phyloP scores from a whole-genome alignment of 257 asterid genomes.

The Cordia subcordata region DNA sequence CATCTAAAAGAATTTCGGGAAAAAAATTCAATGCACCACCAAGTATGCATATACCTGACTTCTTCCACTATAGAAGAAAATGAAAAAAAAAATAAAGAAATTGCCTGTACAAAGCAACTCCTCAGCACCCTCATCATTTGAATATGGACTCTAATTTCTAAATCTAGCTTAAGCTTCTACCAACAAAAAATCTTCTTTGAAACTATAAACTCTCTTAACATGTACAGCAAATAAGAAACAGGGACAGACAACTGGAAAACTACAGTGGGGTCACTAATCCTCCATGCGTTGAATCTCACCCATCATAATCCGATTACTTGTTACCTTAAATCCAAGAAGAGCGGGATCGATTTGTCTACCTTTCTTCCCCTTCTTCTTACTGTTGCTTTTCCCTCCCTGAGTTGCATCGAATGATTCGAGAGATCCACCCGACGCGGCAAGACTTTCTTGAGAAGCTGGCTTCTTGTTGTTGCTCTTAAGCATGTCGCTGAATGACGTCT shows the following conservation, averaged over 20 bases:
- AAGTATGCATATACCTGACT: slow-evolving; percentile 20
- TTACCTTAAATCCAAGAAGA: slow-evolving; percentile 96
- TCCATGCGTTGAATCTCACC: slow-evolving; percentile 93
- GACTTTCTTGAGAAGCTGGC: slow-evolving; percentile 50
- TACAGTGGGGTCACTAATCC: slow-evolving; percentile 38
- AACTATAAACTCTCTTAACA: background rate
- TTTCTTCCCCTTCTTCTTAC: slow-evolving; percentile 93
- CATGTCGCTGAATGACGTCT: slow-evolving; percentile 95
- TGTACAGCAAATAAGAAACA: slow-evolving; percentile 5
- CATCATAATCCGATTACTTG: slow-evolving; percentile 98
- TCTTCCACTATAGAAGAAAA: slow-evolving; percentile 7
- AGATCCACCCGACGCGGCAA: slow-evolving; percentile 19
- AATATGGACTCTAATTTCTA: too few species aligned
- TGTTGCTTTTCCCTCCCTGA: slow-evolving; percentile 44
- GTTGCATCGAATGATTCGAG: slow-evolving; percentile 39
- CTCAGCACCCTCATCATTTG: background rate
- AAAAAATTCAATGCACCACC: too few species aligned
- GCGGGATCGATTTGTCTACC: slow-evolving; percentile 99
- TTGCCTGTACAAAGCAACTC: too few species aligned
- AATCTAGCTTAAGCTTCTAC: background rate
- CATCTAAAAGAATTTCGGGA: too few species aligned
- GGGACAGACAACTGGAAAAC: background rate
- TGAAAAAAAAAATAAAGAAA: slow-evolving; percentile 16
- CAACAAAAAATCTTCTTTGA: too few species aligned
- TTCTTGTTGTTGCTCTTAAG: slow-evolving; percentile 70